Percentiles rank a stretch among this genome's conserved stretches.
Evolutionary conservation across 495 filamentous ascomycete species (phyloP).

Genomic region (Hyaloscypha finlandica): DNA sequence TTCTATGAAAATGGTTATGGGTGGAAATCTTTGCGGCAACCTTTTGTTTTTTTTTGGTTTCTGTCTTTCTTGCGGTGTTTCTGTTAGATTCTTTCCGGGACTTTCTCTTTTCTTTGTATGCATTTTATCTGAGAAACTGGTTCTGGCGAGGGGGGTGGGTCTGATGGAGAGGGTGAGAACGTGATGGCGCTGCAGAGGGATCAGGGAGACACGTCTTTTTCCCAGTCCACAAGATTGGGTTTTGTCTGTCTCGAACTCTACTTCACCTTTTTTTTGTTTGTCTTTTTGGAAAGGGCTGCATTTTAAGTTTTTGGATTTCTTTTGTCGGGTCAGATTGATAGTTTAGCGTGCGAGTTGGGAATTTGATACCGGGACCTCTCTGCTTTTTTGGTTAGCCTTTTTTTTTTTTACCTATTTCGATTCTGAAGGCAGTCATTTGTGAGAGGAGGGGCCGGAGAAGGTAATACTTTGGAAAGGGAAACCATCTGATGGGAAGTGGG

Average conservation of each 20-base stretch:
- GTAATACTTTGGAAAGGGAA: too few relatives aligned
- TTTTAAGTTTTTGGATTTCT: background rate
- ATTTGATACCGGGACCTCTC: conserved; percentile 3
- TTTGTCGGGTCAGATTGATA: background rate
- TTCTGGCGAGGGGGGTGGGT: background rate
- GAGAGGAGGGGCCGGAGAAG: background rate
- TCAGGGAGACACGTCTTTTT: conserved; percentile 27
- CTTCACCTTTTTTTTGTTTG: background rate
- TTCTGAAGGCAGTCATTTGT: background rate
- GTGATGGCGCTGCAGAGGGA: conserved; percentile 3
- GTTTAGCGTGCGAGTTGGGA: conserved; percentile 6
- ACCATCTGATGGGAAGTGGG: background rate
- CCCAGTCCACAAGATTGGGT: conserved; percentile 28
- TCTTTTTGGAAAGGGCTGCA: background rate
- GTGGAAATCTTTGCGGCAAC: conserved; percentile 7
- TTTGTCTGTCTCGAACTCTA: conserved; percentile 20
- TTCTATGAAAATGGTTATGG: conserved; percentile 13
- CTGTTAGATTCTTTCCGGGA: background rate
- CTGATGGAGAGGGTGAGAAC: background rate
- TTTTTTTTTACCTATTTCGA: background rate
- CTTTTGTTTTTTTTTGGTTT: conserved; percentile 9
- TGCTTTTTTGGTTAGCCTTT: background rate
- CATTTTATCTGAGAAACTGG: background rate
- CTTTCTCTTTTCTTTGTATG: conserved; percentile 9
- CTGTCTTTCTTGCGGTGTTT: conserved; percentile 7